Evolutionary conservation across 192 early-diverging fungal genomes (phyloP), one percentile per base, ranked within the genome.

Genomic region (Diversispora epigaea): DNA sequence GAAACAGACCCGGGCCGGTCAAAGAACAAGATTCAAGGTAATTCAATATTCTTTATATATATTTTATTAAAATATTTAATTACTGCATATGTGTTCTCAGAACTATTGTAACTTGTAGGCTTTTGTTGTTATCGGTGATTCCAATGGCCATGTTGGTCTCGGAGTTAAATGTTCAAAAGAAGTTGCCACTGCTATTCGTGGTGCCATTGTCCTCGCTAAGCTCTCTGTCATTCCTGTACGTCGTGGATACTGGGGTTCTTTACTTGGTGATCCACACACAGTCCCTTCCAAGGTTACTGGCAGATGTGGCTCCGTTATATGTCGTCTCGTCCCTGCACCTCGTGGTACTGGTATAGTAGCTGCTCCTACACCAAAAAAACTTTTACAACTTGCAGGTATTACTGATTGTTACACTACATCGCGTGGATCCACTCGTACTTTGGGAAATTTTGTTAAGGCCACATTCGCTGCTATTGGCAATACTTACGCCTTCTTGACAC

Each of bases 121-220:
- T 79, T 98, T 96, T 82, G 96, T 98, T 77, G 93, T 96, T 87
- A 94, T 98, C 80, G 96, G 96, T 86, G 96, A 98, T 89, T 85
- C 81, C 71, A 87, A 97, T 84, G 97, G 97, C 73, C 97, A 98
- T 89, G 95, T 97, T 80, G 97, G 97, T 92, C 90, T 98, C 62
- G 97, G 97, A 84, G 97, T 98, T 87, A 98, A 98, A 92, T 98
- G 97, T 91, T 95, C 97, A 84, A 98, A 97, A 93, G 97, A 98
- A 87, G 97, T 98, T 60, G 97, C 97, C 84, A 94, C 93, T 70
- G 93, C 97, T 73, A 98, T 98, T 83, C 95, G 95, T 81, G 97
- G 97, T 84, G 97, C 94, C 84, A 96, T 98, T 81, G 94, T 96
- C 87, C 91, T 98, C 76, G 96, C 96, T 87, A 98, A 98, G 92